Evolutionary conservation across 768 basidiomycete genomes (phyloP).

Genomic region (Xerocomellus dryophilus): DNA sequence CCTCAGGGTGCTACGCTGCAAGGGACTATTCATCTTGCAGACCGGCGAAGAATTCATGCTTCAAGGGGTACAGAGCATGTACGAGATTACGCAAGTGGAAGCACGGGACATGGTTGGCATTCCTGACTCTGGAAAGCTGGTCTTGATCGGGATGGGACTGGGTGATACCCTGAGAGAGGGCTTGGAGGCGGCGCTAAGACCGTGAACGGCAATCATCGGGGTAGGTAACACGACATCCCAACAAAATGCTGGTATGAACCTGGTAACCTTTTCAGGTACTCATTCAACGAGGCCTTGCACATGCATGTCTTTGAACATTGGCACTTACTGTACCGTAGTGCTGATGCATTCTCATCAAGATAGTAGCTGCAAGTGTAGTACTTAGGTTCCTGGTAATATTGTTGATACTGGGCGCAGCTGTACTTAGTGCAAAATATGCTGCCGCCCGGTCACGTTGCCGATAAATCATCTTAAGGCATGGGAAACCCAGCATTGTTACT

Average conservation of each 20-base stretch:
- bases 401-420: too few species aligned
- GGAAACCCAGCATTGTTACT: too few species aligned
- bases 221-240: background rate
- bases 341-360: too few species aligned
- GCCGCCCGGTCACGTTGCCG: too few species aligned
- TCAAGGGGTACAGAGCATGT: constrained; percentile 90
- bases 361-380: too few species aligned
- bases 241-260: background rate
- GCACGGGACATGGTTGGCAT: constrained; percentile 42
- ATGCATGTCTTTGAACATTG: too few species aligned
- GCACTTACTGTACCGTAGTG: too few species aligned
- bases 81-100: constrained; percentile 64
- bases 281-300: background rate
- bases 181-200: constrained; percentile 36
- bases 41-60: constrained; percentile 66
- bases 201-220: background rate
- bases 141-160: constrained; percentile 84
- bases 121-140: constrained; percentile 71
- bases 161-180: constrained; percentile 53
- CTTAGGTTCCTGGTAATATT: too few species aligned
- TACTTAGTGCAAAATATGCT: too few species aligned
- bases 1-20: constrained; percentile 78
- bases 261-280: background rate
- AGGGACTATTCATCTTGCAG: constrained; percentile 67
- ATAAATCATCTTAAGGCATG: too few species aligned